These are phyloP conservation scores for Fusarium hostae DNA, from an alignment of 2,329 filamentous ascomycete genomes.

Conservation along the genomic window DNA sequence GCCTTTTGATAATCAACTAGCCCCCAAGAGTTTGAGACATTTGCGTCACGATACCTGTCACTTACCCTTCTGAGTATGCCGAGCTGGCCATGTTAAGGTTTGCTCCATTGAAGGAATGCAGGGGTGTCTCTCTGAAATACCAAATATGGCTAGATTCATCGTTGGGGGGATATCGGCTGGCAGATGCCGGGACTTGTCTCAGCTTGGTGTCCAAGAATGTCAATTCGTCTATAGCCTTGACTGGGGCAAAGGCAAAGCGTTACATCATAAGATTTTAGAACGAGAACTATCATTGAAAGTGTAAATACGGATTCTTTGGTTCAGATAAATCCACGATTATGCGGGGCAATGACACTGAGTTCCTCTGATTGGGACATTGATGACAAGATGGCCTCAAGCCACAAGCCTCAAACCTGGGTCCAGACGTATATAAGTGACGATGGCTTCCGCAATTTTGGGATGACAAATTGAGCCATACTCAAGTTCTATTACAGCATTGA, in stretches of 20 bases:
- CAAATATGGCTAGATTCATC: not conserved
- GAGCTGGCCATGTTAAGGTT: not conserved
- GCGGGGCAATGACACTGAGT: not conserved
- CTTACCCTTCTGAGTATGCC: not conserved
- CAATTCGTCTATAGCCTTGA: not conserved
- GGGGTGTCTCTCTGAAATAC: constrained; percentile 1
- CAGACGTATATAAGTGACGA: not conserved
- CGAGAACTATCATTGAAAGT: not conserved
- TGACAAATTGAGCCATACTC: not conserved
- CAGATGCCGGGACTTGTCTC: not conserved
- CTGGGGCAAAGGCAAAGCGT: not conserved
- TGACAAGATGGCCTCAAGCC: not conserved
- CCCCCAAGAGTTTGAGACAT: not conserved
- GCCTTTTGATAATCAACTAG: not conserved
- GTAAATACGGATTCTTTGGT: not conserved
- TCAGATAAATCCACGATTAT: not conserved
- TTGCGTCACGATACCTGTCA: not conserved
- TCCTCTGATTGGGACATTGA: not conserved
- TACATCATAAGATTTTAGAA: not conserved
- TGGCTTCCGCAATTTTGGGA: not conserved
- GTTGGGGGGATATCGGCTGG: not conserved
- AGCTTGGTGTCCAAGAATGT: not conserved
- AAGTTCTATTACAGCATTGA: not conserved
- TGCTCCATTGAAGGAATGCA: not conserved
- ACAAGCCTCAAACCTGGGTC: not conserved